These are phyloP conservation scores for Termitomyces sp. DNA, from an alignment of 768 basidiomycete genomes.

Conservation along the genomic window DNA sequence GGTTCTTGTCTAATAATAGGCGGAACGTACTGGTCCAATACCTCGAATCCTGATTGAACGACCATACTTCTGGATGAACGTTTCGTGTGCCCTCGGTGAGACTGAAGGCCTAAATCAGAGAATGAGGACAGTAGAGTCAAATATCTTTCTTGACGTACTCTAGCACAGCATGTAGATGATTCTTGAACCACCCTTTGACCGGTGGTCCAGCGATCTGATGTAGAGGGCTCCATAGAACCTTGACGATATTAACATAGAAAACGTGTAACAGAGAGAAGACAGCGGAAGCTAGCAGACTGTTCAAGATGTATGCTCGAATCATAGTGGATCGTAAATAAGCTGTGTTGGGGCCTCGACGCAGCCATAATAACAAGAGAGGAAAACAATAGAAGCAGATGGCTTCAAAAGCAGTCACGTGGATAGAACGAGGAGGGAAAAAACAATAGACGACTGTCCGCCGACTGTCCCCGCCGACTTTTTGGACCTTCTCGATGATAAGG, in stretches of 20 bases:
- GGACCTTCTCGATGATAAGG: too few species aligned
- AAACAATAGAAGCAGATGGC: slow-evolving; percentile 3
- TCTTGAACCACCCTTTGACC: slow-evolving; percentile 38
- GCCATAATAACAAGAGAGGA: slow-evolving; percentile 1
- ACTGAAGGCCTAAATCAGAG: slow-evolving; percentile 35
- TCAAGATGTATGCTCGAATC: slow-evolving; percentile 6
- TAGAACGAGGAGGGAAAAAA: neutral
- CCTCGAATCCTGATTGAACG: slow-evolving; percentile 68
- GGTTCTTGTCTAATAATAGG: neutral
- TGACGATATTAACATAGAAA: slow-evolving; percentile 27
- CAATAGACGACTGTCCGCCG: neutral
- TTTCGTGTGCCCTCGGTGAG: slow-evolving; percentile 51
- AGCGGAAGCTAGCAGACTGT: slow-evolving; percentile 4
- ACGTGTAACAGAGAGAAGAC: slow-evolving; percentile 16
- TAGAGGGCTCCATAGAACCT: slow-evolving; percentile 40
- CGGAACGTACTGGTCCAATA: slow-evolving; percentile 53
- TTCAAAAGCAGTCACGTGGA: neutral
- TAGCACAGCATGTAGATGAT: slow-evolving; percentile 51
- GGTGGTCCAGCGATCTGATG: slow-evolving; percentile 59
- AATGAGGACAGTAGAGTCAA: neutral
- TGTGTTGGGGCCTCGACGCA: neutral
- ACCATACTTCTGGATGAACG: slow-evolving; percentile 55
- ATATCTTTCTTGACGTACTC: slow-evolving; percentile 37
- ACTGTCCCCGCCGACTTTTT: too few species aligned
- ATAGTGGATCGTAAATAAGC: slow-evolving; percentile 3